These are phyloP conservation scores for Fusarium sp. DNA, from an alignment of 2,329 filamentous ascomycete species.

Conservation along the genomic window DNA sequence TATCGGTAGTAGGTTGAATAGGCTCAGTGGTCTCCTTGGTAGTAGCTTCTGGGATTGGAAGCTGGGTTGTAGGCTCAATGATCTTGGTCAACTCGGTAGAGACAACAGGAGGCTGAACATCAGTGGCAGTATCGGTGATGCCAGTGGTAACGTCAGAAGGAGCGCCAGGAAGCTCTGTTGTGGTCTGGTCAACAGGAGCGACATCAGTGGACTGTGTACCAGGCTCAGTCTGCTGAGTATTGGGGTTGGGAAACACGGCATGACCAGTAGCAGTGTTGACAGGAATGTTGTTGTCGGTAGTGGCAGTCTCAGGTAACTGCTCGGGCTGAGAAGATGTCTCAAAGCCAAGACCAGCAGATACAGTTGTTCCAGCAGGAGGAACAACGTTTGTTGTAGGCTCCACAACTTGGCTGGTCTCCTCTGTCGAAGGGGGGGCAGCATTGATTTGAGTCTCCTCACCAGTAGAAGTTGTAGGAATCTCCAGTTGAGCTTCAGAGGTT, in stretches of 20 bases:
- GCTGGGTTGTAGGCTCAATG: background rate
- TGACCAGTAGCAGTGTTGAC: background rate
- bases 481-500: background rate
- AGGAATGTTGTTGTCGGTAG: background rate
- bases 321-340: background rate
- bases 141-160: background rate
- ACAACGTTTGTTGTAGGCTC: background rate
- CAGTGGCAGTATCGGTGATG: background rate
- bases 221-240: background rate
- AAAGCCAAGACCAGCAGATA: background rate
- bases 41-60: background rate
- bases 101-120: background rate
- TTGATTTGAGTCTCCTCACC: background rate
- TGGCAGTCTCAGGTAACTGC: background rate
- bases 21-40: background rate
- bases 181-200: background rate
- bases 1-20: background rate
- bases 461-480: background rate
- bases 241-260: background rate
- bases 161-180: rapidly evolving
- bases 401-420: background rate
- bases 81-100: background rate
- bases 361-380: background rate
- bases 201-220: background rate
- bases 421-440: background rate